These are phyloP conservation scores for Xylariomycetidae sp. DNA, from an alignment of 2,329 filamentous ascomycete genomes.

Conservation along the genomic window DNA sequence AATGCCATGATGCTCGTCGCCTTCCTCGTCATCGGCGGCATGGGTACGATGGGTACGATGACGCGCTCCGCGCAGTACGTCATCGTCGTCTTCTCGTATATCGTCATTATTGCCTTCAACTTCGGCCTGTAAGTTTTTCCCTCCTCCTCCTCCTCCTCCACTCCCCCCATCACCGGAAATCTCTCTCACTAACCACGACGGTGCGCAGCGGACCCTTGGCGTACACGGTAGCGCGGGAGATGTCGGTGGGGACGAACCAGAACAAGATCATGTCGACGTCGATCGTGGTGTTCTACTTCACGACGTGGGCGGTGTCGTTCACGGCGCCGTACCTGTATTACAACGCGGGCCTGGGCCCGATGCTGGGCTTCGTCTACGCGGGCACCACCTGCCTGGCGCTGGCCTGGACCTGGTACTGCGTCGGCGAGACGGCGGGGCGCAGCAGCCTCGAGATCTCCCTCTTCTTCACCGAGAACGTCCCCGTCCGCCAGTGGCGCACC, in stretches of 20 bases:
- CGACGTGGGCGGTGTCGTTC: conserved; percentile 34
- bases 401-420: conserved; percentile 28
- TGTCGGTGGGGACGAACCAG: conserved; percentile 41
- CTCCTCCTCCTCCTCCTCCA: too few relatives aligned
- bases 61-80: conserved; percentile 14
- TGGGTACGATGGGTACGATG: conserved; percentile 31
- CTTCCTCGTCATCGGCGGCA: conserved; percentile 34
- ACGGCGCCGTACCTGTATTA: conserved; percentile 36
- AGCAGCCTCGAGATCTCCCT: neutral
- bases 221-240: conserved; percentile 38
- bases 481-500: neutral
- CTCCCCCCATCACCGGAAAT: too few relatives aligned
- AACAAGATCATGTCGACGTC: conserved; percentile 39
- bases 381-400: conserved; percentile 27
- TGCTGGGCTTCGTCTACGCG: conserved; percentile 32
- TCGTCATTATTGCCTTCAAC: conserved; percentile 38
- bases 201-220: conserved; percentile 35
- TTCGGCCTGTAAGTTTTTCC: too few relatives aligned
- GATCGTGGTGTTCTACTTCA: conserved; percentile 38
- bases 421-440: neutral
- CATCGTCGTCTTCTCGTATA: conserved; percentile 35
- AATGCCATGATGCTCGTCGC: conserved; percentile 33
- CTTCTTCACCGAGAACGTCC: neutral
- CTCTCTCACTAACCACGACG: too few relatives aligned
- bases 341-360: conserved; percentile 30